Percentiles rank a stretch among this genome's conserved stretches.
These are phyloP conservation scores for Drechslerella stenobrocha DNA, from an alignment of 2,329 filamentous ascomycete species.

Conservation along the genomic window DNA sequence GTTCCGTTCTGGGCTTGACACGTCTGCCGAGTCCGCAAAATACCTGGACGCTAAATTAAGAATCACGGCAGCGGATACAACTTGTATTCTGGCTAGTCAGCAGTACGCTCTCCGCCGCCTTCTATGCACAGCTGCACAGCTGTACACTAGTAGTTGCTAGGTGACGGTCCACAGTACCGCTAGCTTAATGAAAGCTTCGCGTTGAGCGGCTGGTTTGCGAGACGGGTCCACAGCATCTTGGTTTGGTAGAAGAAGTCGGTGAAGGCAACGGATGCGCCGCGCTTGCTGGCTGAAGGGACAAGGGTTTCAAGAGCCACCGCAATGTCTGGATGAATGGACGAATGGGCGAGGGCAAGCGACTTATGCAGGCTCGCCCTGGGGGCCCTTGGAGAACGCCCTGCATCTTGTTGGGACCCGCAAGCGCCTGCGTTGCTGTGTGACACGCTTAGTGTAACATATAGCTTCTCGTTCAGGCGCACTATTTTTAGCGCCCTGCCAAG, in stretches of 20 bases:
- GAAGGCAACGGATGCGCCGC: background rate
- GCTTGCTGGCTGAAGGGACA: background rate
- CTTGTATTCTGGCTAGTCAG: no score
- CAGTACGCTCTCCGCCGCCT: no score
- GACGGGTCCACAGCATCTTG: background rate
- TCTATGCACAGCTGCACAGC: no score
- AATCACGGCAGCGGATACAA: no score
- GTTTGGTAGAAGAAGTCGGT: background rate
- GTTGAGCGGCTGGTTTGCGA: background rate
- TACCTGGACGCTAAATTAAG: no score
- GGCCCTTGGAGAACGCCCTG: no score
- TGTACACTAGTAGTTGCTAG: no score
- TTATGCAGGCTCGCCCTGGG: background rate
- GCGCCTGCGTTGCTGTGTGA: conserved; percentile 1
- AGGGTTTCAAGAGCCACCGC: conserved; percentile 1
- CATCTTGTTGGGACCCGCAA: background rate
- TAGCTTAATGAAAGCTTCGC: background rate
- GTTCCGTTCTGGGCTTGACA: no score
- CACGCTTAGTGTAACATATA: background rate
- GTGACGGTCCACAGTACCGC: no score
- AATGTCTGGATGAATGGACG: background rate
- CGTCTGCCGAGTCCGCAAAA: no score
- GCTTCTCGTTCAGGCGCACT: background rate
- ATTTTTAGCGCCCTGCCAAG: background rate
- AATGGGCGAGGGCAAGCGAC: background rate